phyloP scores from a whole-genome alignment of 129 eudicot species.

The Apium graveolens region DNA sequence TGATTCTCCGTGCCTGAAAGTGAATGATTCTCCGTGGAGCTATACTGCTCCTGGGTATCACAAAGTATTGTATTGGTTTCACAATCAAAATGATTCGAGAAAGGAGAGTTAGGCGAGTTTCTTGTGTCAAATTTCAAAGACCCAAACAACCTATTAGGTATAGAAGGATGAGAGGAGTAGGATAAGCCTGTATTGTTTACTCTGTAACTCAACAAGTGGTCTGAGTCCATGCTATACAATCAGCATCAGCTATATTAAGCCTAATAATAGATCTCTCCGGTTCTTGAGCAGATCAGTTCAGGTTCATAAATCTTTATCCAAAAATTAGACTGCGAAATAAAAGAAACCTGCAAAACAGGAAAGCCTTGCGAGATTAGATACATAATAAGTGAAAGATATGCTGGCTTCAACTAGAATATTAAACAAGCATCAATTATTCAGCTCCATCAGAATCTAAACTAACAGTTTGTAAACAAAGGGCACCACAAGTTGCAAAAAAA shows the following conservation, averaged over 20 bases:
- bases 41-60: conserved; percentile 48
- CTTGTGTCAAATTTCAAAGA: conserved; percentile 48
- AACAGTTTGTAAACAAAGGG: not conserved
- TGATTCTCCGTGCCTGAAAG: conserved; percentile 33
- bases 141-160: conserved; percentile 31
- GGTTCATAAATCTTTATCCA: not conserved
- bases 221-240: conserved; percentile 60
- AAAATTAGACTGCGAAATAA: not conserved
- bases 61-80: conserved; percentile 38
- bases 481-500: not conserved
- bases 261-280: not conserved
- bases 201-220: conserved; percentile 37
- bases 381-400: not conserved
- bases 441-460: not conserved
- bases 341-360: not conserved
- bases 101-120: conserved; percentile 80
- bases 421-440: not conserved
- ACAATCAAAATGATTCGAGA: conserved; percentile 46
- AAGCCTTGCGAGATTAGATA: not conserved
- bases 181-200: conserved; percentile 38
- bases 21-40: conserved; percentile 33
- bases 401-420: not conserved
- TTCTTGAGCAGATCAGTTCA: not conserved
- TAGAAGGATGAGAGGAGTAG: conserved; percentile 30
- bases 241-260: conserved; percentile 28